Base-by-base conservation (phyloP, 495 filamentous ascomycete genomes). In the Filosporella fistucella region DNA sequence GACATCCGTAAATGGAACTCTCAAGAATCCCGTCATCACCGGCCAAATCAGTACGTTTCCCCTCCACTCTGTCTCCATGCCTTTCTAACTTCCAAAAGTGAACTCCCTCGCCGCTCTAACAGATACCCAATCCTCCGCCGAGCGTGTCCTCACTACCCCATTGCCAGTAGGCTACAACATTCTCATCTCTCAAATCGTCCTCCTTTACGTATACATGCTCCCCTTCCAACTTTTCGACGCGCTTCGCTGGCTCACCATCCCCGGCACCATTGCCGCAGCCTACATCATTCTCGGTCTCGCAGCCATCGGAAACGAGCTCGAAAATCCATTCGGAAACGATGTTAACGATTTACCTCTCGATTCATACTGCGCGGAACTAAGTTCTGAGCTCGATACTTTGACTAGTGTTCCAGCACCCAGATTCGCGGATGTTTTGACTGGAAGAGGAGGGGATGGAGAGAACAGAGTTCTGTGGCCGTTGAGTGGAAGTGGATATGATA, bases 251-350 rank as follows among this genome's bases (percentile, higher is more conserved):
- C 74, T 89, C 36, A 85, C 88, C n/a, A 91, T 95, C 49, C 89
- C 89, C 1, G 89, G 81, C 14, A 87, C 88, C 12, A 72, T 94
- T 18, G 78, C 76, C 51, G 78, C 78, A 33, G 85, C 88, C 5
- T 94, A 95, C 61, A 93, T 94, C 51, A 91, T 95, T 60, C 76
- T 95, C 49, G 89, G 86, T n/a, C 81, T 95, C 47, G 82, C 87
- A 32, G 81, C 87, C 58, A 89, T 91, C 55, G 87, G 89, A 18
- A 79, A 81, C 54, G 87, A 94, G 65, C 85, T 95, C 54, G 89
- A 95, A 62, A 89, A 94, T 61, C 89, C 88, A 7, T 94, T 95
- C 64, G 88, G 89, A 21, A 68, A 80, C 42, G 89, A 94, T 61
- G 87, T 89, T 51, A 94, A 94, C 59, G 89, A 95, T 61, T 71